Conservation (phyloP, 768 basidiomycete genomes). For the Mrakia hoshinonis region DNA sequence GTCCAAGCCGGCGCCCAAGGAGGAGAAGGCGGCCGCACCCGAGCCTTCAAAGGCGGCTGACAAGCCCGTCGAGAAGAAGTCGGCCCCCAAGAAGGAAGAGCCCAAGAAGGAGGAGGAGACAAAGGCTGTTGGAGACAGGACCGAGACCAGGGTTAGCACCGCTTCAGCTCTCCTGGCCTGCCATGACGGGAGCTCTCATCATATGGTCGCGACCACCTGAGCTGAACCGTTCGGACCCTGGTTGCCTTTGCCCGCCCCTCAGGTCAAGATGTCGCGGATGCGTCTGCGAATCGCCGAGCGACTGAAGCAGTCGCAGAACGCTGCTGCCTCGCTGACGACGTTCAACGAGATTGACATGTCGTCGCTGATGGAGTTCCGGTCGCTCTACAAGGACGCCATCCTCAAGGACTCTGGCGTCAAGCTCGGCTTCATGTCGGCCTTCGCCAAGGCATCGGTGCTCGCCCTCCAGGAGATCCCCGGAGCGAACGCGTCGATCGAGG, state of each 20-base stretch:
- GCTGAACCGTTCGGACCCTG: background rate
- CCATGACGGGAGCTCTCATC: background rate
- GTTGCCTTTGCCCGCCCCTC: background rate
- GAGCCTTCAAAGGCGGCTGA: no score
- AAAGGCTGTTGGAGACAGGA: slow-evolving; percentile 50
- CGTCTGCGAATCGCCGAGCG: slow-evolving; percentile 92
- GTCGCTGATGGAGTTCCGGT: slow-evolving; percentile 81
- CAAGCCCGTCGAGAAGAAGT: slow-evolving; percentile 32
- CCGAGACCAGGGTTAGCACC: slow-evolving; percentile 68
- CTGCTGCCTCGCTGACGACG: slow-evolving; percentile 90
- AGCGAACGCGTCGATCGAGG: slow-evolving; percentile 90
- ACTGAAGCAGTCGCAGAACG: slow-evolving; percentile 94
- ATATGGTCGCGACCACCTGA: background rate
- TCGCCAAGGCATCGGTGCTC: slow-evolving; percentile 73
- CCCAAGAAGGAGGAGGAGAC: slow-evolving; percentile 32
- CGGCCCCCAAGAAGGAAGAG: slow-evolving; percentile 34
- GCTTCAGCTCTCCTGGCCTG: background rate
- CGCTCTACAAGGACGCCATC: slow-evolving; percentile 83
- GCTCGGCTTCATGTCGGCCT: slow-evolving; percentile 96
- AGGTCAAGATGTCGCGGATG: slow-evolving; percentile 99
- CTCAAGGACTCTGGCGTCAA: slow-evolving; percentile 90
- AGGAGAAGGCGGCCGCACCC: slow-evolving; percentile 38
- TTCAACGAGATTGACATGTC: slow-evolving; percentile 99
- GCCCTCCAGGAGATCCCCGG: slow-evolving; percentile 85
- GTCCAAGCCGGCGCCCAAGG: slow-evolving; percentile 34